These are phyloP conservation scores for Termitomyces sp. DNA, from an alignment of 768 basidiomycete genomes.

Conservation along the genomic window DNA sequence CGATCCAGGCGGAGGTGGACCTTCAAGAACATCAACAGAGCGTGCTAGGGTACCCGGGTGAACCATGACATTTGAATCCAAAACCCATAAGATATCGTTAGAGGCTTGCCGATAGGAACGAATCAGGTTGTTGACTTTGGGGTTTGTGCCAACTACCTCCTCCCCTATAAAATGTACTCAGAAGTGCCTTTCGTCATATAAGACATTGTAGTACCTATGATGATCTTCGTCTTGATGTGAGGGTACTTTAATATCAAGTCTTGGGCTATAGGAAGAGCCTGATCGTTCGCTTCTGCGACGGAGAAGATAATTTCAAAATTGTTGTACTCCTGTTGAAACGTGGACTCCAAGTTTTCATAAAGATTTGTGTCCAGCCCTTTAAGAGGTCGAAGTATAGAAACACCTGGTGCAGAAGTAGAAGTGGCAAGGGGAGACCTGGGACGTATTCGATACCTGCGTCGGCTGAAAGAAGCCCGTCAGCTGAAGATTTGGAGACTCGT, in stretches of 20 bases:
- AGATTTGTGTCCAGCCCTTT: conserved; percentile 95
- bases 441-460: conserved; percentile 68
- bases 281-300: conserved; percentile 85
- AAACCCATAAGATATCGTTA: conserved; percentile 92
- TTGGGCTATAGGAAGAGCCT: conserved; percentile 79
- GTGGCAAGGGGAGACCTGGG: conserved; percentile 59
- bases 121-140: conserved; percentile 96
- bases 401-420: conserved; percentile 68
- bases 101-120: conserved; percentile 76
- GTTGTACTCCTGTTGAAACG: conserved; percentile 88
- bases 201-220: conserved; percentile 58
- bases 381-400: conserved; percentile 90
- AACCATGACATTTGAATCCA: conserved; percentile 92
- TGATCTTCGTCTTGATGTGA: conserved; percentile 61
- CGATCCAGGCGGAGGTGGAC: conserved; percentile 32
- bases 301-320: conserved; percentile 90
- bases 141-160: conserved; percentile 85
- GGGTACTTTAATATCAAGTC: conserved; percentile 81
- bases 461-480: conserved; percentile 38
- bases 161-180: conserved; percentile 49
- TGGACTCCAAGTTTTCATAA: conserved; percentile 93
- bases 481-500: not conserved
- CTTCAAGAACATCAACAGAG: conserved; percentile 72
- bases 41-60: conserved; percentile 77
- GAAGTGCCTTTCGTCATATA: not conserved